Evolutionary conservation across 2,329 filamentous ascomycete genomes (phyloP), one percentile per base, ranked within the genome.

Genomic region (Camptophora hylomeconis): DNA sequence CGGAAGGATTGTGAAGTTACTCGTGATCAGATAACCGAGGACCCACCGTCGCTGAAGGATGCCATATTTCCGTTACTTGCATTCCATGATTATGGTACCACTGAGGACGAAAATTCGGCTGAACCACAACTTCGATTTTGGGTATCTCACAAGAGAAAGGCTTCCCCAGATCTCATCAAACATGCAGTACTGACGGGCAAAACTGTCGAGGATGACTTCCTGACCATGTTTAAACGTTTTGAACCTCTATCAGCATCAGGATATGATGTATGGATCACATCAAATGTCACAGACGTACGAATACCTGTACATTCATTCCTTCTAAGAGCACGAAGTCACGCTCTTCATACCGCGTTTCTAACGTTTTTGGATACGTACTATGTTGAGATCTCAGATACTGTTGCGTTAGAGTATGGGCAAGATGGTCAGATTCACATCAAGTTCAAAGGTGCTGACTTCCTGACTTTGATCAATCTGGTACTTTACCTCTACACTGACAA

Each of bases 261-360:
- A 5, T 54, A 53, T 14, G 49, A 51, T 23, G 34, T 61, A 8
- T 61, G 55, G 52, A 32, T 62, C 9, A 56, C 48, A 15, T 76
- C 75, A 1, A 71, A 69, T 0, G 53, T 62, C 1, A 84, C 80
- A 0, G 70, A 81, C 4, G 53, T 86, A 14, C 64, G 61, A 25
- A 72, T 98, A 24, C 87, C 89, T 0, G 66, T 82, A 7, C 87
- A 98, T 46, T 72, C 77, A 18, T 93, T 87, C 60, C 60, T 94
- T 4, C 53, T 95, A 6, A 64, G 74, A 10, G 80, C 72, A 8
- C 70, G 89, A 41, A 93, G 83, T 46, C 56, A 69, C 4, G 54
- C 79, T 2, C 50, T 95, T 8, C 65, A 80, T 33, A 56, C 63
- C 36, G 71, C 65, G 5, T 57, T 92, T 26, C 53, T 67, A 13